Evolutionary conservation across 139 green algal species (phyloP).

Genomic region (Chlorella sorokiniana): DNA sequence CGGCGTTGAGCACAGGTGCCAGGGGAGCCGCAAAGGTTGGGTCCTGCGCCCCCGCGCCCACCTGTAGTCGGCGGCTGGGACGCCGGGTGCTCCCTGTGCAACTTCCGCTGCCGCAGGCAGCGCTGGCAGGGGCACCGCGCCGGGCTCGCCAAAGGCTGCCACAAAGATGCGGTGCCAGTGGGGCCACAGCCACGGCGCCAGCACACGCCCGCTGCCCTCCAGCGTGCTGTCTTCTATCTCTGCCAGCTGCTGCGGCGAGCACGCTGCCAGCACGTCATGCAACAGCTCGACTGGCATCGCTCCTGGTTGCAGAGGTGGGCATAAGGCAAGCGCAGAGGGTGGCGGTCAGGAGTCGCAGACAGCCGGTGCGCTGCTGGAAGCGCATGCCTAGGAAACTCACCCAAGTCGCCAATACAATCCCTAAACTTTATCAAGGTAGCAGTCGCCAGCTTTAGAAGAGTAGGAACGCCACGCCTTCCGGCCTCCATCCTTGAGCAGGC

Average conservation of each 20-base stretch:
- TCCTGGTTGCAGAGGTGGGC: not conserved
- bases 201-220: not conserved
- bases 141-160: not conserved
- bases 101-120: constrained; percentile 17
- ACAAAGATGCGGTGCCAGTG: not conserved
- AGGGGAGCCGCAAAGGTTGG: not conserved
- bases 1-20: not conserved
- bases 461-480: too few species aligned
- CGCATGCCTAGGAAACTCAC: too few species aligned
- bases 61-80: constrained; percentile 14
- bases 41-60: not conserved
- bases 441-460: too few species aligned
- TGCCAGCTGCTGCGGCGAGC: constrained; percentile 1
- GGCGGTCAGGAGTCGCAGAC: not conserved
- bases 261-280: constrained; percentile 8
- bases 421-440: too few species aligned
- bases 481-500: too few species aligned
- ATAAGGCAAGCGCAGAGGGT: not conserved
- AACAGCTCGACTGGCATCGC: constrained; percentile 7
- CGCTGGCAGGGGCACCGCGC: not conserved
- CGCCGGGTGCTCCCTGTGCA: not conserved
- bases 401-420: too few species aligned
- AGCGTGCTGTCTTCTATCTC: constrained; percentile 23
- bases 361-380: not conserved
- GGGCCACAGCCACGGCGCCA: constrained; percentile 11